Evolutionary conservation across 768 basidiomycete species (phyloP).

Genomic region (Serendipita sp.): DNA sequence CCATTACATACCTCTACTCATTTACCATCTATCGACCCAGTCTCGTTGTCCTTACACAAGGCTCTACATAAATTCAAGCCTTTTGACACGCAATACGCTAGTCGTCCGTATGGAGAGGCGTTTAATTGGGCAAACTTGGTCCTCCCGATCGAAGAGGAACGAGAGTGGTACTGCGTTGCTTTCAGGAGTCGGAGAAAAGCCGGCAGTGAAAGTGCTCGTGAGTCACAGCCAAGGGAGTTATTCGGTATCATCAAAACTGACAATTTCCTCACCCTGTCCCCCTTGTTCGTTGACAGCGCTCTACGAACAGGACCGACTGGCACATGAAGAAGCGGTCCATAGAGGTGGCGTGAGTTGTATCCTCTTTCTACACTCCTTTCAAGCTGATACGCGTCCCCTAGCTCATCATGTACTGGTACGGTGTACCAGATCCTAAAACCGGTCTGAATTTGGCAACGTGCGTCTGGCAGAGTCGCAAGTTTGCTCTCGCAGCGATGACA

Average conservation of each 20-base stretch:
- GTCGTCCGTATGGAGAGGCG: slow-evolving; percentile 44
- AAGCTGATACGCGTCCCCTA: slow-evolving; percentile 15
- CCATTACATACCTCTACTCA: slow-evolving; percentile 52
- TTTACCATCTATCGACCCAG: slow-evolving; percentile 72
- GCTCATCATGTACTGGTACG: slow-evolving; percentile 91
- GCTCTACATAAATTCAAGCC: slow-evolving; percentile 67
- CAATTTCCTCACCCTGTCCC: neutral
- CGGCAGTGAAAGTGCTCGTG: slow-evolving; percentile 54
- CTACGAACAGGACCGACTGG: slow-evolving; percentile 71
- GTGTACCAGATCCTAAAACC: slow-evolving; percentile 54
- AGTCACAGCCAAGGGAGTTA: slow-evolving; percentile 12
- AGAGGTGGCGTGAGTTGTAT: slow-evolving; percentile 56
- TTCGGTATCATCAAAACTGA: neutral
- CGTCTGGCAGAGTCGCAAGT: slow-evolving; percentile 81
- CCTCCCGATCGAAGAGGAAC: slow-evolving; percentile 51
- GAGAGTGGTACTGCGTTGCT: slow-evolving; percentile 86
- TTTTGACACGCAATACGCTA: slow-evolving; percentile 40
- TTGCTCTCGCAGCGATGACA: slow-evolving; percentile 65
- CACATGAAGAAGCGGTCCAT: slow-evolving; percentile 83
- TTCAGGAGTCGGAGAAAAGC: slow-evolving; percentile 65
- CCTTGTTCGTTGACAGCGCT: slow-evolving; percentile 31
- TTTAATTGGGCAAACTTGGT: slow-evolving; percentile 77
- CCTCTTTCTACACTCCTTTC: neutral
- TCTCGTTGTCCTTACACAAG: slow-evolving; percentile 69
- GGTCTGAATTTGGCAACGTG: slow-evolving; percentile 88